These are phyloP conservation scores for Myxozyma neglecta DNA, from an alignment of 805 yeast genomes.

Conservation along the genomic window DNA sequence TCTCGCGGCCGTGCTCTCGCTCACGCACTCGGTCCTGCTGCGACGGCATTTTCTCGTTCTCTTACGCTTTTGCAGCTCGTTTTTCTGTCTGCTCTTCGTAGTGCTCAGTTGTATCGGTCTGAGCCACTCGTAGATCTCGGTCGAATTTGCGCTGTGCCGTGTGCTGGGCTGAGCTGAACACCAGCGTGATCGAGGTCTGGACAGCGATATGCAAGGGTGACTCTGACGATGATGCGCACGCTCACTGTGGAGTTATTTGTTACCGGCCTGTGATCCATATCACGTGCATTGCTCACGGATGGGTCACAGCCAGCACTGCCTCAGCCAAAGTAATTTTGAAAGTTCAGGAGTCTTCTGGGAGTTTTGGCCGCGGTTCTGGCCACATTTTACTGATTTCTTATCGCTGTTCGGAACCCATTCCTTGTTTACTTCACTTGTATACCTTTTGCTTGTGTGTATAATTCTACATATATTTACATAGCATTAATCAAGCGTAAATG, in stretches of 20 bases:
- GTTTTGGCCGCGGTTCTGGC: neutral
- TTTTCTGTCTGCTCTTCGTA: no score
- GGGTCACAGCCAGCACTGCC: conserved; percentile 1
- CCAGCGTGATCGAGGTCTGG: neutral
- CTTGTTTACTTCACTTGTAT: neutral
- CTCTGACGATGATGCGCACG: neutral
- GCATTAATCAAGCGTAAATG: conserved; percentile 3
- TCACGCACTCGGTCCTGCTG: conserved; percentile 8
- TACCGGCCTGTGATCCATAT: neutral
- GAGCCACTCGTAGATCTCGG: no score
- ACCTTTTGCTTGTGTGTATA: neutral
- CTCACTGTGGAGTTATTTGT: neutral
- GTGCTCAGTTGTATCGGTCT: no score
- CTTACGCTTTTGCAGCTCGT: no score
- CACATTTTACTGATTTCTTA: neutral
- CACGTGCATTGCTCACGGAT: neutral
- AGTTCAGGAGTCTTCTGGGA: neutral
- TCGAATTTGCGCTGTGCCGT: neutral
- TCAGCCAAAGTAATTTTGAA: neutral
- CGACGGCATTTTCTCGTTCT: conserved; percentile 1
- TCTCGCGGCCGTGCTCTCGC: conserved; percentile 4
- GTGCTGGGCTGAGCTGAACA: neutral
- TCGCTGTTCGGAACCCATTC: neutral
- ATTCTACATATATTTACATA: neutral
- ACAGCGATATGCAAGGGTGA: neutral